Percentiles rank a stretch among this genome's conserved stretches.
Evolutionary conservation across 805 yeast genomes (phyloP).

Genomic region (Komagataella ulmi): DNA sequence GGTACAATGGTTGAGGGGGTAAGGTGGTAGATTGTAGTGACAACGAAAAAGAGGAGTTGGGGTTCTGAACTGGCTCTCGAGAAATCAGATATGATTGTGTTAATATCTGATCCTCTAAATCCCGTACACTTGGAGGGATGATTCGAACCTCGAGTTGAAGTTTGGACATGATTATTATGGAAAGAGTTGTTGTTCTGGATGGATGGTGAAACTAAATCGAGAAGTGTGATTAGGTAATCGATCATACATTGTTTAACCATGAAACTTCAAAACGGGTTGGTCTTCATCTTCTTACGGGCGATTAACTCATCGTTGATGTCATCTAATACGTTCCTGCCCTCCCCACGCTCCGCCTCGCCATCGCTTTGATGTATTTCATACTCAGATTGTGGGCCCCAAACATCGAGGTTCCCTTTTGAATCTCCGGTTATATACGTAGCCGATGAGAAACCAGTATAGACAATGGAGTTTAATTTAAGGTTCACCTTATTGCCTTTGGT

Average conservation of each 20-base stretch:
- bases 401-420: slow-evolving; percentile 49
- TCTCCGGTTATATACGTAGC: slow-evolving; percentile 46
- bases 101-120: not conserved
- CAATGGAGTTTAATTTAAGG: slow-evolving; percentile 36
- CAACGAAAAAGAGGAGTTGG: slow-evolving; percentile 5
- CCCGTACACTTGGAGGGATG: slow-evolving; percentile 1
- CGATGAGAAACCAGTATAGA: slow-evolving; percentile 28
- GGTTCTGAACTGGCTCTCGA: not conserved
- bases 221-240: not conserved
- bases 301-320: not conserved
- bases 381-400: slow-evolving; percentile 34
- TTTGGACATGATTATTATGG: not conserved
- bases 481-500: slow-evolving; percentile 26
- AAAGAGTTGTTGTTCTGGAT: not conserved
- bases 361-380: not conserved
- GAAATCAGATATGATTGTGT: not conserved
- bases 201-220: not conserved
- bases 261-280: not conserved
- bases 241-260: not conserved
- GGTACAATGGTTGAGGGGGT: not conserved
- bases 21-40: slow-evolving; percentile 1
- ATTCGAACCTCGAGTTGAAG: not conserved
- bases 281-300: not conserved
- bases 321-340: not conserved
- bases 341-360: not conserved